phyloP scores from a whole-genome alignment of 2,329 filamentous ascomycete species.

The Tolypocladium guangdongense region DNA sequence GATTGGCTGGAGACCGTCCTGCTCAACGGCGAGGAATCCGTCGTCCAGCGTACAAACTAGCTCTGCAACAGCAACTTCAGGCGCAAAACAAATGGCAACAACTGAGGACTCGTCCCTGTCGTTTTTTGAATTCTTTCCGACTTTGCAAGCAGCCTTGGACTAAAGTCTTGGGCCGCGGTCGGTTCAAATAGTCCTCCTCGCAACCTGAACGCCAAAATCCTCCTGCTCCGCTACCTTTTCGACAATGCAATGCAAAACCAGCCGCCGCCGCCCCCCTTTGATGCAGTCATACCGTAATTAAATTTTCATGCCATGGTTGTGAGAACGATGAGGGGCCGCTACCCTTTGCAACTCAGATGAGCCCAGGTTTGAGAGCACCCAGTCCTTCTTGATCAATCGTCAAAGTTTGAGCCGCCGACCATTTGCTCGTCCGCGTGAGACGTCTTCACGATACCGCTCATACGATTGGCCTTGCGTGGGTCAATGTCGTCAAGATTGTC shows the following conservation, averaged over 20 bases:
- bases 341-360: neutral
- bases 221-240: conserved; percentile 8
- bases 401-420: conserved; percentile 52
- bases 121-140: neutral
- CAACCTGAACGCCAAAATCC: conserved; percentile 10
- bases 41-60: neutral
- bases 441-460: conserved; percentile 53
- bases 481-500: conserved; percentile 47
- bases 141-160: neutral
- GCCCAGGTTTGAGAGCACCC: neutral
- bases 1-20: neutral
- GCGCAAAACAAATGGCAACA: neutral
- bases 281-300: conserved; percentile 28
- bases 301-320: conserved; percentile 12
- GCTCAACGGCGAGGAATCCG: neutral
- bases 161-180: conserved; percentile 1
- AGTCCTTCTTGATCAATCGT: conserved; percentile 35
- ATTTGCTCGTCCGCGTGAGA: conserved; percentile 50
- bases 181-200: conserved; percentile 5
- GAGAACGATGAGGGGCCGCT: neutral
- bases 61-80: neutral
- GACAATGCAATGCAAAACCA: conserved; percentile 17
- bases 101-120: neutral
- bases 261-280: conserved; percentile 16
- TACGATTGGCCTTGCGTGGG: conserved; percentile 41